These are phyloP conservation scores for Asterella californica DNA, from an alignment of 225 moss, liverwort and hornwort genomes.

Conservation along the genomic window DNA sequence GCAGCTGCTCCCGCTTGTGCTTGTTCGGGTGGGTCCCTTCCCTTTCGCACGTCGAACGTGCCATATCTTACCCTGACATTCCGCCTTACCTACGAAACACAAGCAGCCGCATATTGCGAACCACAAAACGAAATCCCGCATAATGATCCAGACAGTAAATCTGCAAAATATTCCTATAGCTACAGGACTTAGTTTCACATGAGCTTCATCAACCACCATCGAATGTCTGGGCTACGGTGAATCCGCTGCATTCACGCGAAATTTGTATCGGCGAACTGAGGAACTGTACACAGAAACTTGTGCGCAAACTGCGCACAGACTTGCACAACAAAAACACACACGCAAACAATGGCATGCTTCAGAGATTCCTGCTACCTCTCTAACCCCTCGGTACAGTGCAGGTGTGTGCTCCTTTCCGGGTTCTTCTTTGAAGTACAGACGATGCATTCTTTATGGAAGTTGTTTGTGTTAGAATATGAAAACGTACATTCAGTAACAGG, in stretches of 20 bases:
- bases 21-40: not conserved
- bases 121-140: not conserved
- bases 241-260: not conserved
- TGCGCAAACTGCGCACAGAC: not conserved
- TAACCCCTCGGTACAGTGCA: not conserved
- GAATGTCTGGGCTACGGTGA: not conserved
- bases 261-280: not conserved
- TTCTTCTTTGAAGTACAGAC: conserved; percentile 5
- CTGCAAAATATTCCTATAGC: not conserved
- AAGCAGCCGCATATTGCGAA: conserved; percentile 1
- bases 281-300: not conserved
- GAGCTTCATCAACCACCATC: not conserved
- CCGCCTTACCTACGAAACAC: not conserved
- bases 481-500: too few species aligned
- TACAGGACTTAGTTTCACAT: not conserved
- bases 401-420: not conserved
- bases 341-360: too few species aligned
- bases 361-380: not conserved
- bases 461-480: too few species aligned
- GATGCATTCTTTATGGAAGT: not conserved
- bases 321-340: not conserved
- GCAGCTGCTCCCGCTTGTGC: not conserved
- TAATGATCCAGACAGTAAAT: not conserved
- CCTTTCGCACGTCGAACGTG: conserved; percentile 3
- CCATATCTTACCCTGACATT: not conserved